Evolutionary conservation across 2,329 filamentous ascomycete species (phyloP).

Genomic region (Scolecobasidium constrictum): DNA sequence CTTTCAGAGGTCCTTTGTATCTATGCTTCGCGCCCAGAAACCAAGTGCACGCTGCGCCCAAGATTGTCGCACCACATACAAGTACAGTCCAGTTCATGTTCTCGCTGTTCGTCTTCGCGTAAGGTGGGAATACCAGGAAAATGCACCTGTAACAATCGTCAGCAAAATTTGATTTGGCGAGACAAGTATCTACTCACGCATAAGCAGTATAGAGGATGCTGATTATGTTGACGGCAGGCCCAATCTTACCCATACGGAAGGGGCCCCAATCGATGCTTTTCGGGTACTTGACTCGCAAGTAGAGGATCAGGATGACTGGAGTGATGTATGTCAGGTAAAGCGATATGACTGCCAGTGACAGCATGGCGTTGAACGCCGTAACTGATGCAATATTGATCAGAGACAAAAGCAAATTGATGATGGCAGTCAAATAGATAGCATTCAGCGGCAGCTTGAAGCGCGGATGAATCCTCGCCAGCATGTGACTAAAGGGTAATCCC

Average conservation of each 20-base stretch:
- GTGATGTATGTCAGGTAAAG: neutral
- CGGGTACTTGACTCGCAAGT: neutral
- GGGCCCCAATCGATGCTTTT: neutral
- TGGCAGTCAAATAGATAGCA: slow-evolving; percentile 30
- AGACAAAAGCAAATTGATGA: slow-evolving; percentile 29
- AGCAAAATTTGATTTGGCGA: too few relatives aligned
- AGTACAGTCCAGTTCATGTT: neutral
- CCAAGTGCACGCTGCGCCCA: neutral
- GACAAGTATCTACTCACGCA: neutral
- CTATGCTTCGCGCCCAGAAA: neutral
- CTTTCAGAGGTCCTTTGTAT: neutral
- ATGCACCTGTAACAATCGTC: neutral
- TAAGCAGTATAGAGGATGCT: neutral
- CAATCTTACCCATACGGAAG: neutral
- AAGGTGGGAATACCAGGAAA: neutral
- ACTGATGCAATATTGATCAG: slow-evolving; percentile 15
- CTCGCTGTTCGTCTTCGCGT: neutral
- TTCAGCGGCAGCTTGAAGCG: slow-evolving; percentile 29
- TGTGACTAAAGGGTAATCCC: slow-evolving; percentile 19
- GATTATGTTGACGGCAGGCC: neutral
- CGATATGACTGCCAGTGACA: slow-evolving; percentile 20
- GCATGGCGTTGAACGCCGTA: slow-evolving; percentile 20
- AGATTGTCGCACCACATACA: neutral
- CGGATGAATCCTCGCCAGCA: slow-evolving; percentile 20
- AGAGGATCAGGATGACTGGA: neutral